Conservation (phyloP, 768 basidiomycete genomes). For the Pleurotus ostreatus region DNA sequence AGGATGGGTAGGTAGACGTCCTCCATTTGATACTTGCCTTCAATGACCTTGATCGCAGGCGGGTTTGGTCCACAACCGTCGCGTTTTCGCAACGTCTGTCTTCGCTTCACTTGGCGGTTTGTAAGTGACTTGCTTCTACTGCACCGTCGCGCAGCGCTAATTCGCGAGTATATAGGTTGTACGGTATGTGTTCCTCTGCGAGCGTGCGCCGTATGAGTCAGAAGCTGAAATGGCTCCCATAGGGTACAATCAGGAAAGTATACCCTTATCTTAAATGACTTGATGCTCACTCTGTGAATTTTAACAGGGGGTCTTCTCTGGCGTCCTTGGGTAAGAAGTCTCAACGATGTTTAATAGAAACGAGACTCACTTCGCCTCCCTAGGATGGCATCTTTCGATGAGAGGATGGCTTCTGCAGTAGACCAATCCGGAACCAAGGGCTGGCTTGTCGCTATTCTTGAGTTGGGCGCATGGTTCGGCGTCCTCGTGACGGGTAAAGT, state of each 20-base stretch:
- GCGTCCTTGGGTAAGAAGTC: slow-evolving; percentile 54
- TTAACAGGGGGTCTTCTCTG: slow-evolving; percentile 67
- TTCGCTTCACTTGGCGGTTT: slow-evolving; percentile 80
- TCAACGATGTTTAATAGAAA: not conserved
- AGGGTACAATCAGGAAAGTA: slow-evolving; percentile 63
- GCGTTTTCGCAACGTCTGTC: slow-evolving; percentile 62
- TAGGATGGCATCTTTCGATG: slow-evolving; percentile 48
- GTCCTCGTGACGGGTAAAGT: slow-evolving; percentile 58
- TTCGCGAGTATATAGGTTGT: slow-evolving; percentile 38
- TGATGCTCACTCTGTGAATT: not conserved
- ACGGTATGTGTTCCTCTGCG: slow-evolving; percentile 38
- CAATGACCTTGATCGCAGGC: slow-evolving; percentile 29
- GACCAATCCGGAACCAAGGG: slow-evolving; percentile 52
- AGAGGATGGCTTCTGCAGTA: slow-evolving; percentile 55
- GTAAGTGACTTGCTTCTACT: slow-evolving; percentile 31
- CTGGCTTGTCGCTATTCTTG: slow-evolving; percentile 72
- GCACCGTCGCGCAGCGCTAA: not conserved
- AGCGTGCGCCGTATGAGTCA: not conserved
- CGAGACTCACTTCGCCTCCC: not conserved
- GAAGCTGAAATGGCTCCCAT: not conserved
- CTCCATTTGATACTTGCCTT: not conserved
- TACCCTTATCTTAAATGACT: too few species aligned
- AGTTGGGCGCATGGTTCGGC: slow-evolving; percentile 75
- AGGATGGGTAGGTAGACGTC: slow-evolving; percentile 49
- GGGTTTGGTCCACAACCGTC: slow-evolving; percentile 63